phyloP scores from a whole-genome alignment of 345 rosid species.

The Eutrema japonicum region DNA sequence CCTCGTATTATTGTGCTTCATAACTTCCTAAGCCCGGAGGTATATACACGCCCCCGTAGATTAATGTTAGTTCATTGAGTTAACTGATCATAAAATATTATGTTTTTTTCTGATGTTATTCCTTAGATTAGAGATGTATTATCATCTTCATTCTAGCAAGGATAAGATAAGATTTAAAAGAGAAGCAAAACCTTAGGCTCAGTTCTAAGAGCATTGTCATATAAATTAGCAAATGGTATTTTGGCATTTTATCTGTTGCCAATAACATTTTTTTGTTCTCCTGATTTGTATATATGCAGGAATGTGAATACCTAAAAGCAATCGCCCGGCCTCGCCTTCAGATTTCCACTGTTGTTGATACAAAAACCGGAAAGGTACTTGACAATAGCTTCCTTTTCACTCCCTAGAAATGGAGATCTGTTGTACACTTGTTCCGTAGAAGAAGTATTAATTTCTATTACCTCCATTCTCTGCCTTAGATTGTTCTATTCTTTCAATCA shows the following conservation, averaged over 20 bases:
- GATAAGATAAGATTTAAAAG: not conserved
- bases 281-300: slow-evolving; percentile 52
- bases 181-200: slow-evolving; percentile 6
- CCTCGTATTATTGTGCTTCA: slow-evolving; percentile 88
- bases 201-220: not conserved
- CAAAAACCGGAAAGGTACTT: slow-evolving; percentile 86
- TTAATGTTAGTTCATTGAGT: not conserved
- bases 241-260: not conserved
- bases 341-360: slow-evolving; percentile 85
- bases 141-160: not conserved
- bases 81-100: not conserved
- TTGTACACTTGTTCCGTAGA: not conserved
- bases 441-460: not conserved
- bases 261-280: not conserved
- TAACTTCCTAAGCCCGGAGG: slow-evolving; percentile 90
- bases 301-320: slow-evolving; percentile 90
- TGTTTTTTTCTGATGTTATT: slow-evolving; percentile 15
- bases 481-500: slow-evolving; percentile 10
- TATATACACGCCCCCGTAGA: slow-evolving; percentile 40
- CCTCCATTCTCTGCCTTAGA: not conserved
- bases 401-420: slow-evolving; percentile 9
- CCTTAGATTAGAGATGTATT: not conserved
- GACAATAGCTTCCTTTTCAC: slow-evolving; percentile 7
- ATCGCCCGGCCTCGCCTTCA: slow-evolving; percentile 82
- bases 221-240: not conserved